phyloP scores from a whole-genome alignment of 331 rosid species.

The Arachis monticola region DNA sequence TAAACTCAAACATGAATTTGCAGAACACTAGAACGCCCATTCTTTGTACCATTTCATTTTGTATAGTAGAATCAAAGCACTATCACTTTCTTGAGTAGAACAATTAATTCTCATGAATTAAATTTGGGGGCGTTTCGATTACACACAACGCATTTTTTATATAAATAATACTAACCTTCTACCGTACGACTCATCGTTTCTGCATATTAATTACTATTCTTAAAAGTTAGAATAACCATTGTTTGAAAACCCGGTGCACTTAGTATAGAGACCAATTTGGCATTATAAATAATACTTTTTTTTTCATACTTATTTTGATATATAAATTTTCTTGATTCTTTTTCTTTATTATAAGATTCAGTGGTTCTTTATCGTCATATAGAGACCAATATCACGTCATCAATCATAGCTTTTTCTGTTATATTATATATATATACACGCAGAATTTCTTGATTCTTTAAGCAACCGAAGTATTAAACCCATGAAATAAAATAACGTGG shows the following conservation, averaged over 20 bases:
- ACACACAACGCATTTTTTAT: neutral
- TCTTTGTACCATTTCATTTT: slow-evolving; percentile 24
- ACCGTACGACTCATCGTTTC: neutral
- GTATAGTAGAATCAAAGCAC: slow-evolving; percentile 15
- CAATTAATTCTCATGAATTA: neutral
- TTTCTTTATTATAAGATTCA: no score
- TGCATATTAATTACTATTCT: neutral
- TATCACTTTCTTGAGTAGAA: neutral
- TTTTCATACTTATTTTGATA: no score
- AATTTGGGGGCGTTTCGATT: neutral
- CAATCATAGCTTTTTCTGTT: neutral
- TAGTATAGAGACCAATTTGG: no score
- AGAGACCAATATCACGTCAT: slow-evolving; percentile 10
- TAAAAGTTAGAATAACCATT: neutral
- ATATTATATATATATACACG: no score
- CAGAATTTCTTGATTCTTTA: neutral
- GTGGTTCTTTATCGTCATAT: neutral
- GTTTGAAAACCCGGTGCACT: neutral
- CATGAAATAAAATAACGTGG: neutral
- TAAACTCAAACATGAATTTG: slow-evolving; percentile 1
- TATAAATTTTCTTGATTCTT: no score
- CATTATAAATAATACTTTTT: no score
- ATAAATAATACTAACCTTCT: neutral
- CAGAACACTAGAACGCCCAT: slow-evolving; percentile 2
- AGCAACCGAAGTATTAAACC: neutral